Evolutionary conservation across 108 stramenopile genomes (phyloP).

Genomic region (Cyclotella sp.): DNA sequence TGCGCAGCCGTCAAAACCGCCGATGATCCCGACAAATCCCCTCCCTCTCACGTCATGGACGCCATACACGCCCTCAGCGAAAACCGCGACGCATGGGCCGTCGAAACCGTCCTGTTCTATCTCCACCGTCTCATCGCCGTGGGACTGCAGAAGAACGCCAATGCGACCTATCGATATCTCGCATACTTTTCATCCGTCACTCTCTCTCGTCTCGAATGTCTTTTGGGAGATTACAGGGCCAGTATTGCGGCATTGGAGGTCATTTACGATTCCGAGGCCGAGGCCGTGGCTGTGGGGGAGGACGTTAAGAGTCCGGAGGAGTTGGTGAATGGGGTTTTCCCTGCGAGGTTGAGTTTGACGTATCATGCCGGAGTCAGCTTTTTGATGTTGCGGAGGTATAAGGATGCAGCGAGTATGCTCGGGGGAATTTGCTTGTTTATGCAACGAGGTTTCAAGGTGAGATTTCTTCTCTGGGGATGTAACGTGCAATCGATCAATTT

Average conservation of each 20-base stretch:
- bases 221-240: slow-evolving; percentile 93
- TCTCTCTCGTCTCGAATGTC: slow-evolving; percentile 93
- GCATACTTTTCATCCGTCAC: slow-evolving; percentile 95
- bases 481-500: too few species aligned
- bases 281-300: slow-evolving; percentile 45
- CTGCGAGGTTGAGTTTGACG: slow-evolving; percentile 85
- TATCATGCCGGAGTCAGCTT: slow-evolving; percentile 95
- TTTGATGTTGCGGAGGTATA: slow-evolving; percentile 95
- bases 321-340: slow-evolving; percentile 78
- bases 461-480: too few species aligned
- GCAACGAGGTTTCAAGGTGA: slow-evolving; percentile 83
- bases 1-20: slow-evolving; percentile 65
- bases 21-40: slow-evolving; percentile 45
- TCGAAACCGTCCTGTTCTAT: slow-evolving; percentile 91
- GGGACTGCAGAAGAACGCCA: slow-evolving; percentile 60
- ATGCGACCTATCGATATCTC: slow-evolving; percentile 77
- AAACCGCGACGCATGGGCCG: slow-evolving; percentile 92
- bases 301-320: slow-evolving; percentile 67
- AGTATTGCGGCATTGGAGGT: slow-evolving; percentile 77
- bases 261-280: slow-evolving; percentile 50
- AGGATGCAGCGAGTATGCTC: slow-evolving; percentile 84
- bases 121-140: slow-evolving; percentile 87
- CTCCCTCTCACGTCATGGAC: slow-evolving; percentile 75
- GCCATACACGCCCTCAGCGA: slow-evolving; percentile 60
- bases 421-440: slow-evolving; percentile 80